Percentiles rank a stretch among this genome's conserved stretches.
Conservation (phyloP, 768 basidiomycete genomes). For the Paxillus rubicundulus region DNA sequence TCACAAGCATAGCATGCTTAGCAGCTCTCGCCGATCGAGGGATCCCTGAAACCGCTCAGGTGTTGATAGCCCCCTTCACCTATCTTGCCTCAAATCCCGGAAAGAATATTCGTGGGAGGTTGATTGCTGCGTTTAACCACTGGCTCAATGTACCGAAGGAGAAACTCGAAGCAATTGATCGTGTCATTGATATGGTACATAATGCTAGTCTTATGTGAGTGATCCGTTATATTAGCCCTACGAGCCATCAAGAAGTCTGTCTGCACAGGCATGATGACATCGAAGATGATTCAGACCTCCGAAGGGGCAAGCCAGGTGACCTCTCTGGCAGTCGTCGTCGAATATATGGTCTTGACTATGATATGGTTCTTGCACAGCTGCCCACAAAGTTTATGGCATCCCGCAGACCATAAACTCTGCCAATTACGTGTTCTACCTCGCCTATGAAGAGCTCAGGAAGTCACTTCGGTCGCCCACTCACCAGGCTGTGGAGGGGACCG, state of each 20-base stretch:
- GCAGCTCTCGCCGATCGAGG: neutral
- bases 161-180: constrained; percentile 65
- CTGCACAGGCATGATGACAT: constrained; percentile 78
- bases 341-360: neutral
- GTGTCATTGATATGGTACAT: constrained; percentile 85
- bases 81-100: constrained; percentile 82
- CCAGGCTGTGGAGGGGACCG: neutral
- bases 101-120: constrained; percentile 79
- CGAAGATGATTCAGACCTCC: constrained; percentile 81
- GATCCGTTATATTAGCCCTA: too few species aligned
- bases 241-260: too few species aligned
- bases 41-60: constrained; percentile 18
- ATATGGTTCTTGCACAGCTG: constrained; percentile 46
- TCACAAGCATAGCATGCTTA: neutral
- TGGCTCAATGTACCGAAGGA: constrained; percentile 81
- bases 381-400: constrained; percentile 92
- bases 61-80: constrained; percentile 78
- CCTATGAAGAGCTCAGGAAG: constrained; percentile 70
- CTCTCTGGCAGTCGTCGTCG: neutral
- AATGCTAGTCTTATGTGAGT: constrained; percentile 83
- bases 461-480: constrained; percentile 2
- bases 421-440: constrained; percentile 91
- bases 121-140: constrained; percentile 85
- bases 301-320: constrained; percentile 75
- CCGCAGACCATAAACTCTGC: constrained; percentile 94